Percentiles rank a stretch among this genome's conserved stretches.
These are phyloP conservation scores for Kazachstania martiniae DNA, from an alignment of 805 yeast species.

Conservation along the genomic window DNA sequence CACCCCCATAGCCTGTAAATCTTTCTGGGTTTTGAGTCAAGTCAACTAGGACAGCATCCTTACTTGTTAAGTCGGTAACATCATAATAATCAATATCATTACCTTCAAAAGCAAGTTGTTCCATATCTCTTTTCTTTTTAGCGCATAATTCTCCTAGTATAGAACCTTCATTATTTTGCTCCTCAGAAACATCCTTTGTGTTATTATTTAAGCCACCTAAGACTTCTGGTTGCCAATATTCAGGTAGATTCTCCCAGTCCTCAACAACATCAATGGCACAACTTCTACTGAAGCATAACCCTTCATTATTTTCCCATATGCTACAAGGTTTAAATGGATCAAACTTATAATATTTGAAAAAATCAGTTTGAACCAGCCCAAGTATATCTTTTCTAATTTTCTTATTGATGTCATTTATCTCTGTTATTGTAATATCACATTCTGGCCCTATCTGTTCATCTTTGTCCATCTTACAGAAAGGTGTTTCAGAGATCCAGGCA, in stretches of 20 bases:
- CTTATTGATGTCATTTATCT: conserved; percentile 42
- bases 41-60: conserved; percentile 74
- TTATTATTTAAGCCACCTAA: conserved; percentile 34
- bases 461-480: conserved; percentile 26
- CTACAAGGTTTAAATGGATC: conserved; percentile 79
- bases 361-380: conserved; percentile 57
- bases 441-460: conserved; percentile 24
- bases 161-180: conserved; percentile 25
- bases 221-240: conserved; percentile 61
- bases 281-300: conserved; percentile 75
- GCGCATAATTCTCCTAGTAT: conserved; percentile 31
- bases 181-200: conserved; percentile 17
- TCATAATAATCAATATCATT: conserved; percentile 58
- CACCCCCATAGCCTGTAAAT: conserved; percentile 92
- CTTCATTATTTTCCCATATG: conserved; percentile 67
- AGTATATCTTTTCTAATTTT: conserved; percentile 46
- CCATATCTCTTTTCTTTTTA: neutral
- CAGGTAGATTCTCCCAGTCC: conserved; percentile 61
- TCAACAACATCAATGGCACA: conserved; percentile 84
- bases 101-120: conserved; percentile 7
- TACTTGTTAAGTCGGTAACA: conserved; percentile 45
- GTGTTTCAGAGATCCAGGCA: too few species aligned
- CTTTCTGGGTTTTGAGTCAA: conserved; percentile 86
- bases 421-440: conserved; percentile 34
- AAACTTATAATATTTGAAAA: conserved; percentile 78